Base-by-base conservation (phyloP, 352 stramenopile species). In the Phytophthora podocarpi region DNA sequence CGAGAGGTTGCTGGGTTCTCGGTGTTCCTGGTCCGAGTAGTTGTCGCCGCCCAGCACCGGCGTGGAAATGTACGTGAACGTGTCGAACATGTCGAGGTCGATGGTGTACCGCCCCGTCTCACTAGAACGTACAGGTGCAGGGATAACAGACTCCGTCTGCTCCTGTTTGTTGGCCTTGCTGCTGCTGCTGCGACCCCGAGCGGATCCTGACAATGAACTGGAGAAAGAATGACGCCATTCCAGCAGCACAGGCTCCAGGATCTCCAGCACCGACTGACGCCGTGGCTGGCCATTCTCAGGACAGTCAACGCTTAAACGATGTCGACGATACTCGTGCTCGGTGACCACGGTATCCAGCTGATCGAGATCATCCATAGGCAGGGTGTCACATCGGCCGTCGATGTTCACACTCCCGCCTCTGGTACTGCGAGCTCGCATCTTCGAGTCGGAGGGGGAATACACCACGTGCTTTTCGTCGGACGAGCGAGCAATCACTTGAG, bases 11-110 rank as follows among this genome's bases (percentile, higher is more conserved):
- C 50, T 67, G 20, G 64, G 49, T 27, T 67, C 64, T 15, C 59
- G 64, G n/a, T 59, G 59, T n/a, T 73, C 59, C 21, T 71, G 47
- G 10, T 57, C 41, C 15, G 49, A 45, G 21, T 67, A 62, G 39
- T 67, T 59, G 35, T 74, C 62, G 41, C 57, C 70, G 10, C 70
- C 66, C 37, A 83, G 51, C 50, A 82, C 72, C 8, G 72, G 75
- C 56, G 75, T 84, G n/a, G 72, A 80, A 62, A 84, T 76, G 42
- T 63, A 76, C 42, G 69, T 78, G 66, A 79, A 81, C 47, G 71
- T 74, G 50, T 81, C 72, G 51, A 80, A 81, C 67, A 76, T 73
- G 48, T 80, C 71, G 31, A 83, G 61, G 13, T 84, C 66, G 55
- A 84, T 84, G 15, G 72, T 76, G 30, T 70, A 76, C 16, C 67